Base-by-base conservation (phyloP, 2,329 filamentous ascomycete genomes). In the Paramyrothecium roridum region DNA sequence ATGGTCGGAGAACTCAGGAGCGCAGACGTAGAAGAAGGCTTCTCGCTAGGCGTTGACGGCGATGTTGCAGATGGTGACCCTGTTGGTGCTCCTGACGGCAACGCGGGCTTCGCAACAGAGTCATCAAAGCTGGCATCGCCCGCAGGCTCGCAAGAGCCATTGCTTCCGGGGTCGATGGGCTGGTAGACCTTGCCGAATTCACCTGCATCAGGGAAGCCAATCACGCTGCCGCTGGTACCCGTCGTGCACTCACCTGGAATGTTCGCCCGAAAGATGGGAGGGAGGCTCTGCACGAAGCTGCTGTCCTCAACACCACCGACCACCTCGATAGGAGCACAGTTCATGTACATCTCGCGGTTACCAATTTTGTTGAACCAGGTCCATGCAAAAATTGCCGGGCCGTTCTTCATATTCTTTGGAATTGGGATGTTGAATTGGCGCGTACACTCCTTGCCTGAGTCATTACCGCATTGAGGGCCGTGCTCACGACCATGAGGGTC, bases 271-370 rank as follows among this genome's bases (percentile, higher is more conserved):
- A 66, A 66, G 8, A 64, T 46, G 11, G 56, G 33, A 17, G 64
- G 64, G 0, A 66, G 57, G 4, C 33, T 50, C 7, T 65, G 58
- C 1, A 60, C 55, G 20, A 62, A 66, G 1, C 50, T 20, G 8
- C 52, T 56, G 40, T 66, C 43, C 2, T 48, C 52, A 8, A 10
- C 26, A 20, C 52, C 52, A n/a, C 45, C 52, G 20, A 43, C 22
- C 17, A 53, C 40, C 8, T 22, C 40, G 55, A 89, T 71, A 0
- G 84, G 83, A 2, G 84, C 85, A 61, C 88, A 91, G 74, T 90
- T 88, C 87, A 89, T 89, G 75, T 90, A 90, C 76, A 89, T 85
- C 65, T 91, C 88, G 8, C 88, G 82, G 70, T 90, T 90, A 6
- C 88, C 88, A 34, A 89, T 64, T 50, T 83, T 86, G 63, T 91